Evolutionary conservation across 129 eudicot genomes (phyloP), one percentile per base, ranked within the genome.

Genomic region (Arctium lappa): DNA sequence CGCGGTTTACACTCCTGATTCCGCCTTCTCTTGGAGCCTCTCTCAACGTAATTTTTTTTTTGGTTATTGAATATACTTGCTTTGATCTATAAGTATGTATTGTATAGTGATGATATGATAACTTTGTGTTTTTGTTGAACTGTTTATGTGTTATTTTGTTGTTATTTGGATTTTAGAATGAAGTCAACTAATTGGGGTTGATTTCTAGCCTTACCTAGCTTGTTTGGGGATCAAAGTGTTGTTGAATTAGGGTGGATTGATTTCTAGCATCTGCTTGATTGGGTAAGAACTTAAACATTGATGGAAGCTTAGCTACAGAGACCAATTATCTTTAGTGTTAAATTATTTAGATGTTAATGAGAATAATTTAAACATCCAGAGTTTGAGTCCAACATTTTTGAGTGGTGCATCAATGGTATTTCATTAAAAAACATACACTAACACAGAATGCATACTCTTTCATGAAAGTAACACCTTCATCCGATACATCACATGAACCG

Each of bases 1-100:
- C 73, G 99, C 98, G 15, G 86, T 95, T 68, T 95, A 91, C 78
- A 87, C 91, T 30, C 86, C 94, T 69, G 84, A 77, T 16, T 87
- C 89, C 18, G 62, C 86, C 18, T 69, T 89, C 78, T 46, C 88
- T 9, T 89, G 88, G 90, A 53, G 81, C 79, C 48, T 76, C 44
- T 81, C 87, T 2, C 89, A 89, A 32, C 65, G 91, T 86, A 86
- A 0, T 73, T 50, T 82, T 42, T 63, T 72, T 6, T 50, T 12
- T n/a, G 62, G 13, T 75, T 3, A 74, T 6, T 74, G 27, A 37
- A 10, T 63, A 62, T 66, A 18, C 22, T 3, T 62, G 3, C 37
- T 22, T 8, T 22, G 65, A 79, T 66, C 15, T 80, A 1, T 75
- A 5, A 40, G 0, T 74, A n/a, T 38, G 33, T 79, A 12, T n/a